phyloP scores from a whole-genome alignment of 2,329 filamentous ascomycete genomes.

The Sporothrix brunneoviolacea region DNA sequence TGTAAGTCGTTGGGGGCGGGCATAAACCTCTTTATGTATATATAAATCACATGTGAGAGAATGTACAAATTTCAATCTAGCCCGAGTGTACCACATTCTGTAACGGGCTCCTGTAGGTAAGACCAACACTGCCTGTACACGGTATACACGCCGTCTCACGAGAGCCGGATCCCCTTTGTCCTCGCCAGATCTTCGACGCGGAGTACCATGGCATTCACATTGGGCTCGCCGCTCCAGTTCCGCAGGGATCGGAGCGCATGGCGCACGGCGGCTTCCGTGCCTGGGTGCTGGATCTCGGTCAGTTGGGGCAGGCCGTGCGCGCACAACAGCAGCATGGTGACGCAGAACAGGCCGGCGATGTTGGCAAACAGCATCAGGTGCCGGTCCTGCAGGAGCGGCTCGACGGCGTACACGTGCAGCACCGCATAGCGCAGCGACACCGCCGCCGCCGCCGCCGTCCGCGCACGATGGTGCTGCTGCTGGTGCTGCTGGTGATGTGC shows the following conservation, averaged over 20 bases:
- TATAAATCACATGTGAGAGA: too few relatives aligned
- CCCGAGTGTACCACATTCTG: too few relatives aligned
- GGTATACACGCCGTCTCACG: too few relatives aligned
- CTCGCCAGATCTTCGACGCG: background rate
- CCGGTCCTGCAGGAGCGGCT: conserved; percentile 16
- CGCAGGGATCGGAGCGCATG: background rate
- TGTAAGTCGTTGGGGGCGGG: too few relatives aligned
- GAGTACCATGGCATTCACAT: background rate
- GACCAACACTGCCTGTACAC: too few relatives aligned
- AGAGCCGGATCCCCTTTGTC: background rate
- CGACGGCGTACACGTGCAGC: conserved; percentile 16
- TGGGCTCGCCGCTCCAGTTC: background rate
- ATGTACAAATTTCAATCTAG: too few relatives aligned
- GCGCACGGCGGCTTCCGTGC: background rate
- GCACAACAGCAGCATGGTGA: conserved; percentile 18
- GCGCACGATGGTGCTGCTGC: background rate
- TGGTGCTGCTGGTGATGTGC: background rate
- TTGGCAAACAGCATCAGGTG: conserved; percentile 19
- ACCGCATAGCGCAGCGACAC: conserved; percentile 6
- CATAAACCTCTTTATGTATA: too few relatives aligned
- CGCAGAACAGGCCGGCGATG: conserved; percentile 15
- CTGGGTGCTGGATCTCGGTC: conserved; percentile 8
- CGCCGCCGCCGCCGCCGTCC: background rate
- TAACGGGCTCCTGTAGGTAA: too few relatives aligned
- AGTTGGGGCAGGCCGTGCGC: conserved; percentile 11